These are phyloP conservation scores for Durio zibethinus DNA, from an alignment of 345 rosid species.

Conservation along the genomic window DNA sequence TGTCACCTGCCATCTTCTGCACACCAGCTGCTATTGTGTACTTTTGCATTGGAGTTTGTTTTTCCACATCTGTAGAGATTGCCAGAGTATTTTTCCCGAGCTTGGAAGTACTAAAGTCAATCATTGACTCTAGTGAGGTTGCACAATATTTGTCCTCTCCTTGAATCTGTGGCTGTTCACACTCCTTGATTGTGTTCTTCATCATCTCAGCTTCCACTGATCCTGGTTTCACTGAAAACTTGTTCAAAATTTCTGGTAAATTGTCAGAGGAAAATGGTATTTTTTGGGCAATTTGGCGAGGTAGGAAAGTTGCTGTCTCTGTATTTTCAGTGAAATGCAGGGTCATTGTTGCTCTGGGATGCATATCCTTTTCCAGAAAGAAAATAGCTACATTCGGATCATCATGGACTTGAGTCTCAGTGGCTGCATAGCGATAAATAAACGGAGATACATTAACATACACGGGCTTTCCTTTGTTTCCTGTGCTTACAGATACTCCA, in stretches of 20 bases:
- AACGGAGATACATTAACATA: too few species aligned
- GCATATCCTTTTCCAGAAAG: conserved; percentile 79
- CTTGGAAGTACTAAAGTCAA: conserved; percentile 64
- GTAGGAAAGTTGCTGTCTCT: conserved; percentile 51
- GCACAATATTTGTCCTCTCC: conserved; percentile 83
- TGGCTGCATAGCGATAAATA: conserved; percentile 35
- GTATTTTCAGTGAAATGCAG: conserved; percentile 50
- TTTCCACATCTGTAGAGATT: conserved; percentile 61
- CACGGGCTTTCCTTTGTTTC: conserved; percentile 63
- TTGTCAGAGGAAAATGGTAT: conserved; percentile 66
- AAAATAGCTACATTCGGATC: conserved; percentile 60
- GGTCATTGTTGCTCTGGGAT: conserved; percentile 49
- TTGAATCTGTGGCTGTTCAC: conserved; percentile 55
- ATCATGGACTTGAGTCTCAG: conserved; percentile 58
- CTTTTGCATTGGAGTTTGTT: conserved; percentile 38
- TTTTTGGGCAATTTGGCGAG: conserved; percentile 54
- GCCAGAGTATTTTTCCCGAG: conserved; percentile 55
- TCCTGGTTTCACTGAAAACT: conserved; percentile 50
- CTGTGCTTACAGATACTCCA: conserved; percentile 54
- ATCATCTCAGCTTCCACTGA: conserved; percentile 65
- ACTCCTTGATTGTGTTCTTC: conserved; percentile 59
- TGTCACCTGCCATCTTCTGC: conserved; percentile 40
- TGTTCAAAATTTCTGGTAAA: conserved; percentile 46
- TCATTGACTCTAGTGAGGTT: conserved; percentile 80
- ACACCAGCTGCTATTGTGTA: conserved; percentile 39